Base-by-base conservation (phyloP, 306 rosid genomes). In the Trichosanthes cucumerina region DNA sequence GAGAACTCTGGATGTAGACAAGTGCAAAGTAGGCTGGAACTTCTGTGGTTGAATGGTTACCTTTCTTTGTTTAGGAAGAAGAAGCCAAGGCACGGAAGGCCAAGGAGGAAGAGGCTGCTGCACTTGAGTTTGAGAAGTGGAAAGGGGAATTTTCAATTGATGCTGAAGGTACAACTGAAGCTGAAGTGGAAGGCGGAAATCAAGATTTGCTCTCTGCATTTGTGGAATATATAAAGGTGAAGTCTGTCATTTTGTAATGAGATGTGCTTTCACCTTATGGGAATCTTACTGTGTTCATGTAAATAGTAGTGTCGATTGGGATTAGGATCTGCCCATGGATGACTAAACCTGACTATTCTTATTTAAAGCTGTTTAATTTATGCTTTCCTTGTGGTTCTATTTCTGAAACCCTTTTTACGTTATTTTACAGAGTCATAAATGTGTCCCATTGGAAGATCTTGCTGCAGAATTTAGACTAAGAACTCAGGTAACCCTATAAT, bases 51-150 rank as follows among this genome's bases (percentile, higher is more conserved):
- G 82, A 72, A 41, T 52, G 47, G 77, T 75, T 49, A 52, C 54
- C 44, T 82, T 82, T 78, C 83, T 47, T 84, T 81, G 62, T 80
- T 34, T 79, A 96, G 98, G 99, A 96, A 84, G 99, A 96, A 87
- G 98, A 92, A 84, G 99, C 96, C 76, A 79, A 69, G 83, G 96
- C 92, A 71, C 96, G 83, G 76, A 92, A 88, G 84, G 99, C 96
- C 74, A 88, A 83, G 93, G 99, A 92, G 83, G 99, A 92, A 83
- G 98, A 88, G 80, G 97, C 93, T 81, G 97, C 99, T 81, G 96
- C 98, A 26, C 79, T 91, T 66, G 99, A 96, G 84, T 92, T 95
- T 86, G 97, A 92, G 24, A 96, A 92, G 88, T 96, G 99, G 99
- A 96, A 92, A 85, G 98, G 96, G 0, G 99, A 90, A 65, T 91